Evolutionary conservation across 805 yeast genomes (phyloP).

Genomic region (Teunomyces panamensis): DNA sequence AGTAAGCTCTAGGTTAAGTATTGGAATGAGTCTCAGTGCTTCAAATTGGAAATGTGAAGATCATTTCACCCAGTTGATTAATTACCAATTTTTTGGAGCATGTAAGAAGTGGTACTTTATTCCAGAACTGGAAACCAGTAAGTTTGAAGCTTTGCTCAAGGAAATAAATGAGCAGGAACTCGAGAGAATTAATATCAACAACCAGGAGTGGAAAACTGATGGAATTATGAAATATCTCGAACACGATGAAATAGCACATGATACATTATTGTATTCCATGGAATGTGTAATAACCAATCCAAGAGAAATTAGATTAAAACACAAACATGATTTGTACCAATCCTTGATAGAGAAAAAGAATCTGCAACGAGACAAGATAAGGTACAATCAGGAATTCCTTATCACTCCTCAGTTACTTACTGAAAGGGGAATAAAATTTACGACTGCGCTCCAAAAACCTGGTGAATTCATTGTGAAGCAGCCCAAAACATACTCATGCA

Average conservation of each 20-base stretch:
- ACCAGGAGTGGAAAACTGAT: conserved; percentile 18
- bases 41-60: conserved; percentile 62
- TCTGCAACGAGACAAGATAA: conserved; percentile 1
- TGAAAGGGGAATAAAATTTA: conserved; percentile 47
- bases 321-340: conserved; percentile 22
- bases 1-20: conserved; percentile 42
- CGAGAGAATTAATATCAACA: conserved; percentile 9
- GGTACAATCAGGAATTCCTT: conserved; percentile 43
- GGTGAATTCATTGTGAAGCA: conserved; percentile 60
- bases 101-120: conserved; percentile 59
- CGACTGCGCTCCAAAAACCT: conserved; percentile 52
- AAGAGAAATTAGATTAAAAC: conserved; percentile 27
- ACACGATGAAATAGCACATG: conserved; percentile 18
- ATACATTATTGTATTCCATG: conserved; percentile 26
- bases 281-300: conserved; percentile 29
- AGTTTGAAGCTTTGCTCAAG: conserved; percentile 45
- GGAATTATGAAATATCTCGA: conserved; percentile 14
- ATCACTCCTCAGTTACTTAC: conserved; percentile 49
- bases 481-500: conserved; percentile 53
- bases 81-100: conserved; percentile 56
- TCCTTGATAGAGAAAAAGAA: conserved; percentile 11
- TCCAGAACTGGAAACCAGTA: conserved; percentile 51
- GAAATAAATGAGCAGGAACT: conserved; percentile 10
- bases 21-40: conserved; percentile 53
- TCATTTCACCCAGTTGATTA: conserved; percentile 51